phyloP scores from a whole-genome alignment of 139 green algal species.

The Chlorella sp. region DNA sequence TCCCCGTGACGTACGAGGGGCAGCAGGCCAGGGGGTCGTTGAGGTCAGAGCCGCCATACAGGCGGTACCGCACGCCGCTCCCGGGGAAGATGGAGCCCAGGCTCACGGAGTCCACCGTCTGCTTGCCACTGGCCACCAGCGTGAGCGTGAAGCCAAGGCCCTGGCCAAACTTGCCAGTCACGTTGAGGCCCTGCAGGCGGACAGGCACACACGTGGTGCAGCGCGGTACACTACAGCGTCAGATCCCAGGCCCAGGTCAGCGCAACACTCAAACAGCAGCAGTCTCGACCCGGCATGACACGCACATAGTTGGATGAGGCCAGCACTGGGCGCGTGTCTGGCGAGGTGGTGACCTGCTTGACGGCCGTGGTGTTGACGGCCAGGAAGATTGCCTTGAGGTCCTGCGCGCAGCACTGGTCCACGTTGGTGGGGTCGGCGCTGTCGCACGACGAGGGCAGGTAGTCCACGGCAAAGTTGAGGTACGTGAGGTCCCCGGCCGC shows the following conservation, averaged over 20 bases:
- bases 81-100: background rate
- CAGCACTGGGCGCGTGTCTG: background rate
- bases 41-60: constrained; percentile 15
- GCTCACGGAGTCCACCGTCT: constrained; percentile 1
- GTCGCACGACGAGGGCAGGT: constrained; percentile 13
- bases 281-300: too few relatives aligned
- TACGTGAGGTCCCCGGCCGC: background rate
- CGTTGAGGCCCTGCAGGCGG: constrained; percentile 15
- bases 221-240: too few relatives aligned
- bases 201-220: too few relatives aligned
- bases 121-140: background rate
- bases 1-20: constrained; percentile 4
- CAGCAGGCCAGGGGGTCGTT: constrained; percentile 21
- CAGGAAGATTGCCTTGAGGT: constrained; percentile 32
- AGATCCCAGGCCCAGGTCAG: too few relatives aligned
- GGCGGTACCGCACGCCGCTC: constrained; percentile 15
- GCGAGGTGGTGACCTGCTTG: background rate
- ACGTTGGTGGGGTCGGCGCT: constrained; percentile 10
- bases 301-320: background rate
- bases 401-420: constrained; percentile 21
- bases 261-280: too few relatives aligned
- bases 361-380: background rate
- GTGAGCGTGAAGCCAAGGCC: background rate
- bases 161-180: constrained; percentile 21
- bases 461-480: constrained; percentile 13